Conservation (phyloP, 345 rosid genomes). For the Geranium rotundifolium region DNA sequence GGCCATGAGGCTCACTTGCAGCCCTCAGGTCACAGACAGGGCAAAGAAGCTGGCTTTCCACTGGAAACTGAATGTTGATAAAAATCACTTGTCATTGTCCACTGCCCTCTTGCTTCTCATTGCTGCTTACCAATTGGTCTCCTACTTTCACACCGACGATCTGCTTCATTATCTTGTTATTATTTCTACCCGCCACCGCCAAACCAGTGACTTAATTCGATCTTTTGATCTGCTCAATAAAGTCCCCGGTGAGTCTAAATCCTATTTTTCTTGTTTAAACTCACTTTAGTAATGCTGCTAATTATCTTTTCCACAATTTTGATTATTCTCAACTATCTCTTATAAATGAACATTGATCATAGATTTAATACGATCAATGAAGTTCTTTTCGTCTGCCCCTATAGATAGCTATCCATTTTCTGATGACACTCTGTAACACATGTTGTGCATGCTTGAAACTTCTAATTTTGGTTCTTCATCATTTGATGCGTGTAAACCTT, state of each 20-base stretch:
- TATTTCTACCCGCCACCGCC: slow-evolving; percentile 26
- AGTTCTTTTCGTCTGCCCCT: neutral
- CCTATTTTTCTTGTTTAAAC: neutral
- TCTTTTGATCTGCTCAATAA: slow-evolving; percentile 38
- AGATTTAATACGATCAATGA: too few relatives aligned
- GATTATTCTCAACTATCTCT: neutral
- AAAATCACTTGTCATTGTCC: slow-evolving; percentile 15
- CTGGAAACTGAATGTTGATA: slow-evolving; percentile 37
- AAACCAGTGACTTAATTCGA: slow-evolving; percentile 34
- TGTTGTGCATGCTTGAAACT: neutral
- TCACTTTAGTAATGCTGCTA: neutral
- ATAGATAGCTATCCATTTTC: neutral
- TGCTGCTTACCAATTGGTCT: slow-evolving; percentile 36
- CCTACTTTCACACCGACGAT: slow-evolving; percentile 28
- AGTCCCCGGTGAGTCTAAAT: slow-evolving; percentile 24
- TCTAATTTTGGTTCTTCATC: neutral
- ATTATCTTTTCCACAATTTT: neutral
- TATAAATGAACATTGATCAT: neutral
- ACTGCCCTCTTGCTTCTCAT: slow-evolving; percentile 44
- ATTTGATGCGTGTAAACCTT: too few relatives aligned
- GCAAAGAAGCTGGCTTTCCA: slow-evolving; percentile 47
- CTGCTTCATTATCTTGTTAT: slow-evolving; percentile 28
- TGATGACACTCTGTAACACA: neutral
- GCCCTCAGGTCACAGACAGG: slow-evolving; percentile 30
- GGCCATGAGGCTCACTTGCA: slow-evolving; percentile 18